Evolutionary conservation across 305 asterid species (phyloP).

Genomic region (Fraxinus nigra): DNA sequence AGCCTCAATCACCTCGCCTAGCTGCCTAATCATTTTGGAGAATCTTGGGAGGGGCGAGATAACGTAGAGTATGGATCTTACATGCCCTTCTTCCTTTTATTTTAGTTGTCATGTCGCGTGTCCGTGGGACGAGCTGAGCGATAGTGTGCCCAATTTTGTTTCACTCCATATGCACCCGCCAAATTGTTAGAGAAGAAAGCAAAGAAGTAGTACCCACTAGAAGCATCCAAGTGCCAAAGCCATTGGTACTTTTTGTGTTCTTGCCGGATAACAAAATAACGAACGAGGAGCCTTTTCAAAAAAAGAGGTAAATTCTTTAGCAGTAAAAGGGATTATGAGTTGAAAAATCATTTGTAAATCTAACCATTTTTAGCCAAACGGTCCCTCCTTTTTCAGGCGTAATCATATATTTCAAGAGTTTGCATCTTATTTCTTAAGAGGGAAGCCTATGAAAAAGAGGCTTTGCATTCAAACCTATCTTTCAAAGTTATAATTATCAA

Average conservation of each 20-base stretch:
- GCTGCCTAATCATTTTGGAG: neutral
- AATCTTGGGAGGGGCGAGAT: neutral
- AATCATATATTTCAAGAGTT: slow-evolving; percentile 15
- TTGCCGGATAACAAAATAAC: slow-evolving; percentile 14
- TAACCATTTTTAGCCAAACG: slow-evolving; percentile 13
- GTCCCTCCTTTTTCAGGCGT: slow-evolving; percentile 17
- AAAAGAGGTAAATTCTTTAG: slow-evolving; percentile 13
- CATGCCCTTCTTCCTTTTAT: neutral
- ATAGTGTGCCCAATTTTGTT: neutral
- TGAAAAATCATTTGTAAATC: slow-evolving; percentile 3
- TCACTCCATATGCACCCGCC: neutral
- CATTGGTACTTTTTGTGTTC: neutral
- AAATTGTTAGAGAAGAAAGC: slow-evolving; percentile 2
- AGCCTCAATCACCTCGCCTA: neutral
- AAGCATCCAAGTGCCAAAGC: slow-evolving; percentile 19
- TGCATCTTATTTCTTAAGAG: slow-evolving; percentile 19
- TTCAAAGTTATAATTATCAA: slow-evolving; percentile 1
- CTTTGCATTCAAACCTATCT: slow-evolving; percentile 26
- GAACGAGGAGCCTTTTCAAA: neutral
- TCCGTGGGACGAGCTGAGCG: neutral
- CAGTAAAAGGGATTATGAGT: slow-evolving; percentile 8
- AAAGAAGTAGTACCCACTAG: slow-evolving; percentile 15
- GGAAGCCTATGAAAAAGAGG: slow-evolving; percentile 27
- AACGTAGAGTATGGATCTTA: neutral
- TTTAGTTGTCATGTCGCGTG: neutral